Conservation (phyloP, 345 rosid genomes). For the Microthlaspi erraticum region DNA sequence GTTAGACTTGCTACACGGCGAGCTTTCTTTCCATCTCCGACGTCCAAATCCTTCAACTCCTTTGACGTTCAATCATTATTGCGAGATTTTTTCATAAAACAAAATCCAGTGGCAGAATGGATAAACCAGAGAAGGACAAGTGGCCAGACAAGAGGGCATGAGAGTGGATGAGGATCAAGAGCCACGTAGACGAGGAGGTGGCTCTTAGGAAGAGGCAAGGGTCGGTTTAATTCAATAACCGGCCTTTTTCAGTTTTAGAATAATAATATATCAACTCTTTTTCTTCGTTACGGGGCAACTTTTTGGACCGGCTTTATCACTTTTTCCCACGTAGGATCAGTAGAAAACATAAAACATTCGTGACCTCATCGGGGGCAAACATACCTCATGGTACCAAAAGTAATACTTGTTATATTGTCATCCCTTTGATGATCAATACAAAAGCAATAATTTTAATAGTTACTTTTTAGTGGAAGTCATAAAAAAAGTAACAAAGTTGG, state of each 20-base stretch:
- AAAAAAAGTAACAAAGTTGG: constrained; percentile 4
- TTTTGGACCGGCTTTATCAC: constrained; percentile 23
- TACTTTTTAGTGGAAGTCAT: constrained; percentile 17
- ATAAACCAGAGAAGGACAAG: constrained; percentile 23
- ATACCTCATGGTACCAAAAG: constrained; percentile 32
- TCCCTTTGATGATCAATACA: not conserved
- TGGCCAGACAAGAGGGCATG: constrained; percentile 34
- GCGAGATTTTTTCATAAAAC: not conserved
- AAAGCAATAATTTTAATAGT: constrained; percentile 13
- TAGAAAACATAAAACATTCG: constrained; percentile 27
- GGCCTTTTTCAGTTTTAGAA: constrained; percentile 33
- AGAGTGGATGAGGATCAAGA: constrained; percentile 34
- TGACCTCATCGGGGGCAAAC: constrained; percentile 25
- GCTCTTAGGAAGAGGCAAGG: constrained; percentile 45
- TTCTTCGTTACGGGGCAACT: constrained; percentile 10
- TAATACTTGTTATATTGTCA: constrained; percentile 1
- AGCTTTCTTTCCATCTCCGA: constrained; percentile 1
- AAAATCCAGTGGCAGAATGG: constrained; percentile 34
- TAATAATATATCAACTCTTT: constrained; percentile 21
- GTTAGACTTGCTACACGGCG: not conserved
- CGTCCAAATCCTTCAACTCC: not conserved
- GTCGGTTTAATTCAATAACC: constrained; percentile 46
- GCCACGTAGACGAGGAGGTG: constrained; percentile 41
- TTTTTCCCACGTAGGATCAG: constrained; percentile 40
- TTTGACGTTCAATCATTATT: not conserved